Evolutionary conservation across 2,329 filamentous ascomycete species (phyloP).

Genomic region (Hypoxylon sp.): DNA sequence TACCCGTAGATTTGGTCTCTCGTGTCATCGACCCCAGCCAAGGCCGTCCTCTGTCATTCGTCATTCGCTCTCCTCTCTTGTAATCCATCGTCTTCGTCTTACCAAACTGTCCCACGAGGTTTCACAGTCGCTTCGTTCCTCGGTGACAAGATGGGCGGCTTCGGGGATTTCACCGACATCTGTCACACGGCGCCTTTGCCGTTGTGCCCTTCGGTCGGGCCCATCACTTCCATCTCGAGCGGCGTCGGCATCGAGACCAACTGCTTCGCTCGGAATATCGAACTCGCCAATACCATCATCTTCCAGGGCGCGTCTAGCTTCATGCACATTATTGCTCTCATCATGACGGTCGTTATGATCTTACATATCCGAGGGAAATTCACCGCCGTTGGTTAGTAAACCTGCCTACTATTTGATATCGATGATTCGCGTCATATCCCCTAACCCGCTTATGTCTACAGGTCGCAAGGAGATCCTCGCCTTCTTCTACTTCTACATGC

Average conservation of each 20-base stretch:
- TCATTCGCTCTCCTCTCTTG: conserved; percentile 5
- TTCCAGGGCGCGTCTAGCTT: conserved; percentile 93
- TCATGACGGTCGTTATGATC: conserved; percentile 98
- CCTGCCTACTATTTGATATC: background rate
- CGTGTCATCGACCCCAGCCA: background rate
- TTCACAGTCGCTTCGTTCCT: conserved; percentile 19
- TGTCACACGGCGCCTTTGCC: conserved; percentile 88
- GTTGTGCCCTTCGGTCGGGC: conserved; percentile 86
- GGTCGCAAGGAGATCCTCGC: conserved; percentile 78
- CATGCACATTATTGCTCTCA: conserved; percentile 89
- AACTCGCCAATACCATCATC: conserved; percentile 97
- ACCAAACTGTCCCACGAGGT: conserved; percentile 2
- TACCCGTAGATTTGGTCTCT: conserved; percentile 13
- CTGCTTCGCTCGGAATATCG: conserved; percentile 95
- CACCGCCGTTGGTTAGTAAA: conserved; percentile 88
- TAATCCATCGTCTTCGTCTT: conserved; percentile 4
- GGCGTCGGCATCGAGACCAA: conserved; percentile 84
- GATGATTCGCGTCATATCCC: background rate
- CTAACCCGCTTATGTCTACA: conserved; percentile 44
- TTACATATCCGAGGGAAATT: conserved; percentile 97
- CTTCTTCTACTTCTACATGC: conserved; percentile 97
- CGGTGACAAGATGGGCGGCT: conserved; percentile 73
- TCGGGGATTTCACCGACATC: conserved; percentile 89
- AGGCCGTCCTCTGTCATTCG: background rate
- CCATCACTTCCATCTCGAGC: conserved; percentile 74